Evolutionary conservation across 352 stramenopile genomes (phyloP), one percentile per base, ranked within the genome.

Genomic region (Hyaloperonospora brassicae): DNA sequence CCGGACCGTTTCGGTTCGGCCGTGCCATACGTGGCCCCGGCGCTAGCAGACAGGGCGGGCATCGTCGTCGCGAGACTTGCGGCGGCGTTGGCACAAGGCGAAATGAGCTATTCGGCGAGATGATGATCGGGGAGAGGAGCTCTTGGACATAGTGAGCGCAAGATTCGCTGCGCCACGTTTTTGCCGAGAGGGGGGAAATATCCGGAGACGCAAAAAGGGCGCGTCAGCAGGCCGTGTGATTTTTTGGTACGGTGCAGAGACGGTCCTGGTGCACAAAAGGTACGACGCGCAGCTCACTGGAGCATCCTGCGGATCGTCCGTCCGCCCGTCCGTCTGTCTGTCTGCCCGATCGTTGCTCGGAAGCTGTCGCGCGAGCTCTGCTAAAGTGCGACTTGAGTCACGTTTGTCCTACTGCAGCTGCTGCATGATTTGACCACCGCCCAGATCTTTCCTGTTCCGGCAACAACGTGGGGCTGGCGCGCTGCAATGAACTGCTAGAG

Each of bases 11-110:
- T 44, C 11, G 39, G 5, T 7, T 44, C 39, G 39, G 56, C 55
- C 12, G 70, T 64, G 47, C 67, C 67, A 59, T 79, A 79, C 11
- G 61, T 65, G 46, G 40, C 41, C 39, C 36, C 55, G 1, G 45
- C 43, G 51, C 58, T 65, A 30, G 66, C 51, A n/a, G 64, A 51
- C 34, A 68, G 49, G 25, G 55, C 47, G 38, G 54, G 35, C 64
- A 65, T 62, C 41, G 55, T 50, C 47, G 56, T 51, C 44, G 34
- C n/a, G 9, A 22, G 36, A 35, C 38, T 55, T 59, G 43, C 22
- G 17, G 34, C 23, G 11, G 57, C 35, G 23, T 45, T 6, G 43
- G 44, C 5, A 36, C 31, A 66, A 66, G 50, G 36, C 13, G 47
- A 50, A 69, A 63, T 65, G 62, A 60, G 38, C 38, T 35, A 49